Percentiles rank a stretch among this genome's conserved stretches.
These are phyloP conservation scores for Pseudocercospora vitis DNA, from an alignment of 2,329 filamentous ascomycete genomes.

Conservation along the genomic window DNA sequence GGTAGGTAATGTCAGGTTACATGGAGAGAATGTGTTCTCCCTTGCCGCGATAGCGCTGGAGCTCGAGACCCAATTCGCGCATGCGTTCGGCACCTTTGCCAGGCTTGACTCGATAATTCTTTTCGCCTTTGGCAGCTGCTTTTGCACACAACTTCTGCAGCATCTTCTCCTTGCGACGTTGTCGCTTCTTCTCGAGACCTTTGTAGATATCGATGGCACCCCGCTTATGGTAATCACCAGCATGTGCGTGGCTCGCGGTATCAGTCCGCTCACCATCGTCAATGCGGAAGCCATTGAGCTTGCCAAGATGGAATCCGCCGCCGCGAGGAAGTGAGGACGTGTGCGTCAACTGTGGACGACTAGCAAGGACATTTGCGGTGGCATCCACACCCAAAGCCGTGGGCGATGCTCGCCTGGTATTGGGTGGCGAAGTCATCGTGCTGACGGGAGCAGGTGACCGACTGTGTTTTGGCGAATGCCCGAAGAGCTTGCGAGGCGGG, in stretches of 20 bases:
- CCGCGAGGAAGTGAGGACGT: slow-evolving; percentile 86
- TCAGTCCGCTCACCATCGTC: slow-evolving; percentile 42
- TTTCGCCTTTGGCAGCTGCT: slow-evolving; percentile 60
- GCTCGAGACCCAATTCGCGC: slow-evolving; percentile 84
- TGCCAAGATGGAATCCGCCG: slow-evolving; percentile 59
- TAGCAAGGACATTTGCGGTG: slow-evolving; percentile 51
- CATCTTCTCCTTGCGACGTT: slow-evolving; percentile 89
- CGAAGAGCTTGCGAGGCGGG: slow-evolving; percentile 60
- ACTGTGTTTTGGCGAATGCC: slow-evolving; percentile 68
- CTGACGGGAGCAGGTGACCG: slow-evolving; percentile 43
- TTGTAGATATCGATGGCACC: slow-evolving; percentile 98
- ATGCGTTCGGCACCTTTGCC: slow-evolving; percentile 91
- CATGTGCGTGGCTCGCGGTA: slow-evolving; percentile 28
- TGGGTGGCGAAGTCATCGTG: slow-evolving; percentile 66
- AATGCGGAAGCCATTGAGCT: slow-evolving; percentile 33
- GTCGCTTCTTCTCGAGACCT: slow-evolving; percentile 89
- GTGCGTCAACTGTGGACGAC: slow-evolving; percentile 67
- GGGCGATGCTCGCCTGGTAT: slow-evolving; percentile 51
- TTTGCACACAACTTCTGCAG: slow-evolving; percentile 86
- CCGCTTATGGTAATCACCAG: slow-evolving; percentile 66
- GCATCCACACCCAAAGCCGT: slow-evolving; percentile 47
- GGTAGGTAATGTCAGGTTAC: slow-evolving; percentile 25
- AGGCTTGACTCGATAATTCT: slow-evolving; percentile 69
- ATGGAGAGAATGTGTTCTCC: slow-evolving; percentile 51
- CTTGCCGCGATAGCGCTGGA: slow-evolving; percentile 76